These are phyloP conservation scores for Termitomyces sp. DNA, from an alignment of 768 basidiomycete genomes.

Conservation along the genomic window DNA sequence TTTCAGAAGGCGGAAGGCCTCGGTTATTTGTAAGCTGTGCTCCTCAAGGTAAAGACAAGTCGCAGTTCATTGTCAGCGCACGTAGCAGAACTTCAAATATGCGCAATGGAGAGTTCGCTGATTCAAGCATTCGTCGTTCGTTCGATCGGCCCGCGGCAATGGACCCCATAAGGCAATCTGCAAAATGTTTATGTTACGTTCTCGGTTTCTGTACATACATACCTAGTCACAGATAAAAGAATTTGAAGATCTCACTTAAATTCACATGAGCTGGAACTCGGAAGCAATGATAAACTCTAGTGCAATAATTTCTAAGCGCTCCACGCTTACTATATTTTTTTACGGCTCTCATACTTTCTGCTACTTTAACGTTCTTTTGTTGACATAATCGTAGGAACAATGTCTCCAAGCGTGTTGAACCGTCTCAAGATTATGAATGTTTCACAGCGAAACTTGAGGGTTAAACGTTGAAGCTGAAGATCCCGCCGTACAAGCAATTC, in stretches of 20 bases:
- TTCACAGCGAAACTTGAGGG: neutral
- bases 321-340: neutral
- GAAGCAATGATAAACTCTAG: neutral
- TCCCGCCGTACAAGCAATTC: neutral
- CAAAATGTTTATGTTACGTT: neutral
- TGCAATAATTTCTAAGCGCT: neutral
- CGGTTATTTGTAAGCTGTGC: neutral
- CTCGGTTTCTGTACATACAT: no score
- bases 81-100: neutral
- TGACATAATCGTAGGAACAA: neutral
- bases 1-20: neutral
- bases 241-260: neutral
- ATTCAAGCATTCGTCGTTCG: no score
- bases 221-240: neutral
- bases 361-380: neutral
- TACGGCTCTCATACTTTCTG: no score
- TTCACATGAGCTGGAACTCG: neutral
- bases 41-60: neutral
- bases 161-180: neutral
- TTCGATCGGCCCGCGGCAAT: neutral
- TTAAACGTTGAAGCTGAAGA: neutral
- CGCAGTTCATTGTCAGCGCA: neutral
- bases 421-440: neutral
- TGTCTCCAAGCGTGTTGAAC: neutral
- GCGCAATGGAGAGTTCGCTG: neutral